Base-by-base conservation (phyloP, 2,329 filamentous ascomycete species). In the Alternaria gansuensis region DNA sequence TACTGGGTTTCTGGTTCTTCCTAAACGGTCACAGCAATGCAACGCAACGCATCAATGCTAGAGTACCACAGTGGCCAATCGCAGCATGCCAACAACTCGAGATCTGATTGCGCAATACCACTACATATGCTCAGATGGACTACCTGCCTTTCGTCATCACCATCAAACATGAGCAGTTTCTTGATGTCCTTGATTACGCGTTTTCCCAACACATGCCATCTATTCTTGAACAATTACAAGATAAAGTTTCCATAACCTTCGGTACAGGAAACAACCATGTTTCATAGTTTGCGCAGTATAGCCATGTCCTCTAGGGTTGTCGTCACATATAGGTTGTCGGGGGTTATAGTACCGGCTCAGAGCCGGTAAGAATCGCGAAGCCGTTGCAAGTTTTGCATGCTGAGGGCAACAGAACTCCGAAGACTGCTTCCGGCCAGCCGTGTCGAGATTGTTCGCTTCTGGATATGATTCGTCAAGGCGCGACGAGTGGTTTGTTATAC, bases 251-350 rank as follows among this genome's bases (percentile, higher is more conserved):
- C 24, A 43, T 36, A 46, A 51, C 43, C 50, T 59, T 51, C 39
- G 49, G 23, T 41, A 24, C 17, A 31, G 23, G 48, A 23, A 31
- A 40, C 36, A 63, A 57, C 49, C 54, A 33, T 53, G 59, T 24
- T 36, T 33, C 46, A 36, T 34, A 33, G 21, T 54, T 51, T 51
- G 56, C 44, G 59, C 56, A 67, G 64, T 68, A 66, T 70, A 45
- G 39, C 50, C 29, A 44, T 34, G 23, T 34, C 48, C 62, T 62
- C 52, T 54, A 45, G 50, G 39, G 57, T 65, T 62, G 67, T 70
- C 67, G 58, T 65, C 67, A 66, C 61, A 67, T 71, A 70, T 70
- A 70, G 63, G 53, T 54, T 52, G 34, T 40, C 51, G 56, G 57
- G 17, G 55, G 55, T 14, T 63, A 64, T 65, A 66, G 45, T 54